These are phyloP conservation scores for Lentithecium fluviatile DNA, from an alignment of 495 filamentous ascomycete species.

Conservation along the genomic window DNA sequence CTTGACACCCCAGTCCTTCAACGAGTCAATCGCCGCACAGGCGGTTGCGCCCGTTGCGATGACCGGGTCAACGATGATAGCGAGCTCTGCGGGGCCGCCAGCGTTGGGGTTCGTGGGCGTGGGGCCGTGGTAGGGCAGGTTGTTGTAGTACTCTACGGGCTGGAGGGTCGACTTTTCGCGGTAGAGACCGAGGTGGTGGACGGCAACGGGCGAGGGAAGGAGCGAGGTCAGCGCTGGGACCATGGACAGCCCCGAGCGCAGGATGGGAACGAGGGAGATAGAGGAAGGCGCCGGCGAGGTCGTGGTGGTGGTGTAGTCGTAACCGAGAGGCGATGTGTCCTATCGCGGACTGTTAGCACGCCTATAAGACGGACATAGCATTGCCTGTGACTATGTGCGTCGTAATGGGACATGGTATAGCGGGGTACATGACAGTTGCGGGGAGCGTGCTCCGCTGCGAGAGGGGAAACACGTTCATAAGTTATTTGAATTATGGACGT, in stretches of 20 bases:
- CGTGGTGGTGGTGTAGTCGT: conserved; percentile 61
- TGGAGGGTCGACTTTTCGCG: conserved; percentile 79
- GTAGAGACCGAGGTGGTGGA: conserved; percentile 93
- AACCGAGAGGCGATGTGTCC: conserved; percentile 73
- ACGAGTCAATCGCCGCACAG: conserved; percentile 81
- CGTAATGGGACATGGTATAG: conserved; percentile 2
- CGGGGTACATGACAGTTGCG: conserved; percentile 3
- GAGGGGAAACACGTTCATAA: conserved; percentile 9
- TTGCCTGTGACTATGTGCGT: conserved; percentile 1
- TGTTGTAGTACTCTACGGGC: conserved; percentile 98
- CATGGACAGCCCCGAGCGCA: conserved; percentile 88
- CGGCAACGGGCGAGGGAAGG: conserved; percentile 74
- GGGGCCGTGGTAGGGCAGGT: conserved; percentile 72
- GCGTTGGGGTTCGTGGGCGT: conserved; percentile 40
- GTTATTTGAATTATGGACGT: conserved; percentile 19
- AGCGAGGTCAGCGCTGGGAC: conserved; percentile 81
- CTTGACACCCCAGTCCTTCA: conserved; percentile 86
- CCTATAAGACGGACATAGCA: not conserved
- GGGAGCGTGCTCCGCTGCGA: not conserved
- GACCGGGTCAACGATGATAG: conserved; percentile 85
- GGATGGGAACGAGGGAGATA: conserved; percentile 84
- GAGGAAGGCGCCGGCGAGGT: conserved; percentile 53
- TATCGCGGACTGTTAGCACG: conserved; percentile 36
- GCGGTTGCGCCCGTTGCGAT: conserved; percentile 92
- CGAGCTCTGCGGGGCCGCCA: conserved; percentile 56